Conservation (phyloP, 2,329 filamentous ascomycete species). For the Aureobasidium sp. region DNA sequence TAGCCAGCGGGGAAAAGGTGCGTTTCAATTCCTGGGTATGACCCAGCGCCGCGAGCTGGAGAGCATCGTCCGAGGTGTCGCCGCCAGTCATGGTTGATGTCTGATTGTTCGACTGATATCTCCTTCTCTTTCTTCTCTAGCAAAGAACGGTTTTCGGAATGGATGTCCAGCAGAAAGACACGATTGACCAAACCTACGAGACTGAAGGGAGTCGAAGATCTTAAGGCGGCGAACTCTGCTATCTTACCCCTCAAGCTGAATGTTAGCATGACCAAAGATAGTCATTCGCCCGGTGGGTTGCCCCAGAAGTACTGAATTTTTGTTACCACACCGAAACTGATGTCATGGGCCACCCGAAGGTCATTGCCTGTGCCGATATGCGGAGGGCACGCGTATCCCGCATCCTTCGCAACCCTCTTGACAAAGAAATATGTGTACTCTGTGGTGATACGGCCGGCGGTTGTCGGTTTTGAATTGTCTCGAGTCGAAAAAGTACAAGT, state of each 20-base stretch:
- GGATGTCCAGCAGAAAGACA: background rate
- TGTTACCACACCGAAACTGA: slow-evolving; percentile 2
- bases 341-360: slow-evolving; percentile 5
- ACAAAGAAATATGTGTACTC: slow-evolving; percentile 15
- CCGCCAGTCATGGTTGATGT: slow-evolving; percentile 9
- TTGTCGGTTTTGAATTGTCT: background rate
- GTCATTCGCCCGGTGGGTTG: background rate
- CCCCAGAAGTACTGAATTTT: slow-evolving; percentile 12
- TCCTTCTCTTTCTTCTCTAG: slow-evolving; percentile 2
- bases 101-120: background rate
- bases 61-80: slow-evolving; percentile 38
- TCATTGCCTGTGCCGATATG: slow-evolving; percentile 7
- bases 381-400: slow-evolving; percentile 5
- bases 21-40: slow-evolving; percentile 52
- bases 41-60: slow-evolving; percentile 47
- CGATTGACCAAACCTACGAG: background rate
- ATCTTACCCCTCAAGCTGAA: slow-evolving; percentile 12
- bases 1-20: slow-evolving; percentile 52
- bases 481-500: background rate
- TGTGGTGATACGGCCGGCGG: background rate
- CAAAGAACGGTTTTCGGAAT: background rate
- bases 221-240: background rate
- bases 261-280: slow-evolving; percentile 17
- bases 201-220: background rate
- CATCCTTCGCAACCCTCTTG: slow-evolving; percentile 9